Base-by-base conservation (phyloP, 352 stramenopile genomes). In the Pythium sukuiense region DNA sequence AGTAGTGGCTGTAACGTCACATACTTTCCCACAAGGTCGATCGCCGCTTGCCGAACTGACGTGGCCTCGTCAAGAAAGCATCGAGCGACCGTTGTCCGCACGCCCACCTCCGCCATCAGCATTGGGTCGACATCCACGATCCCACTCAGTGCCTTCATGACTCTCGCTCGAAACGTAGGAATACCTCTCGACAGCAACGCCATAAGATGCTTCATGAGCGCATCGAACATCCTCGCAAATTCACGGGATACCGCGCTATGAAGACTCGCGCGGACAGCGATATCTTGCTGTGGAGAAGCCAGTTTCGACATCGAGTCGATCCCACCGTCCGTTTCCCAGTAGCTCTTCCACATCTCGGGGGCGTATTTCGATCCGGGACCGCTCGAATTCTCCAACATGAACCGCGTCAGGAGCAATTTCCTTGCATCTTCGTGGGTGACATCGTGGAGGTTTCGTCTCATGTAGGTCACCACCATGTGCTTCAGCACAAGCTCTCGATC, bases 11-110 rank as follows among this genome's bases (percentile, higher is more conserved):
- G 83, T n/a, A 90, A 41, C 26, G 77, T 73, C 13, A 94, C 73
- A 37, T 96, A 92, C 27, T 87, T 91, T 0, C 88, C 85, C 12
- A 96, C 87, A n/a, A 96, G 69, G 56, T 96, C 85, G 16, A 96
- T 85, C 0, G 85, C 85, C 43, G 87, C 82, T 80, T 94, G 83
- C 16, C 88, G 80, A 62, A 96, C 88, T 26, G 85, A 94, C 13
- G 79, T 89, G 3, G 82, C 77, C 70, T 89, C 86, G 56, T 96
- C 88, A 24, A 80, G 70, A 63, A 92, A 93, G 63, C 88, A 94
- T 2, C 62, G 72, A 49, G 76, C 70, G 11, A 96, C 87, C 2
- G 85, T 73, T 49, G 68, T 65, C 3, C 78, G 85, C 2, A 96
- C 76, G 18, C 67, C 59, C n/a, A 37, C 46, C 55, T 92, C 83